Percentiles rank a stretch among this genome's conserved stretches.
Evolutionary conservation across 345 rosid genomes (phyloP).

Genomic region (Eucalyptus polyanthemos): DNA sequence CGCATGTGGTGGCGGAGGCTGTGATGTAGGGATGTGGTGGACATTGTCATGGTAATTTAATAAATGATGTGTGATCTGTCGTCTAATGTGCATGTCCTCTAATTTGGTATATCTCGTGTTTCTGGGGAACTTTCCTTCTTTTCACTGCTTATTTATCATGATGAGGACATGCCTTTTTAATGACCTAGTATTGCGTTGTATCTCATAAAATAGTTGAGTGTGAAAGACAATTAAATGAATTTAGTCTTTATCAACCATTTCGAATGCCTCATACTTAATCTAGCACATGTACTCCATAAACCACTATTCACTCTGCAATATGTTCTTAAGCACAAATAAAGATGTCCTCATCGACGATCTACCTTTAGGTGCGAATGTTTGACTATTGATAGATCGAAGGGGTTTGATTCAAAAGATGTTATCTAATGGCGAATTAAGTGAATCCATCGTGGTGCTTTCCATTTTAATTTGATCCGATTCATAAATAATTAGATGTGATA

Average conservation of each 20-base stretch:
- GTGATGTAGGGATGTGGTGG: background rate
- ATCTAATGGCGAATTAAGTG: background rate
- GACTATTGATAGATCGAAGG: background rate
- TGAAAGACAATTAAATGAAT: background rate
- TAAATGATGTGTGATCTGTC: background rate
- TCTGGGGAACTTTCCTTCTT: background rate
- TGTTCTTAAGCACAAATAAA: background rate
- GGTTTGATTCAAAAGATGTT: background rate
- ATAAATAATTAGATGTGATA: background rate
- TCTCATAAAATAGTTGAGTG: background rate
- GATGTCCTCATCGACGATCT: background rate
- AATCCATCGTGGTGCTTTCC: background rate
- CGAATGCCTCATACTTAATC: background rate
- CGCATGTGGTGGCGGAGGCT: background rate
- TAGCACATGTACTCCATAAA: background rate
- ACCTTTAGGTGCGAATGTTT: background rate
- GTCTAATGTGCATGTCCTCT: background rate
- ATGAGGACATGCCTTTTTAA: background rate
- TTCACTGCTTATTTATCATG: background rate
- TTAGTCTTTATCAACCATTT: background rate
- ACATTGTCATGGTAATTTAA: background rate
- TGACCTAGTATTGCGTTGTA: background rate
- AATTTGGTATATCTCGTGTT: background rate
- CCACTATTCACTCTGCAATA: background rate
- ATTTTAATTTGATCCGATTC: background rate